Evolutionary conservation across 371 early-diverging fungal genomes (phyloP), one percentile per base, ranked within the genome.

Genomic region (Cokeromyces recurvatus): DNA sequence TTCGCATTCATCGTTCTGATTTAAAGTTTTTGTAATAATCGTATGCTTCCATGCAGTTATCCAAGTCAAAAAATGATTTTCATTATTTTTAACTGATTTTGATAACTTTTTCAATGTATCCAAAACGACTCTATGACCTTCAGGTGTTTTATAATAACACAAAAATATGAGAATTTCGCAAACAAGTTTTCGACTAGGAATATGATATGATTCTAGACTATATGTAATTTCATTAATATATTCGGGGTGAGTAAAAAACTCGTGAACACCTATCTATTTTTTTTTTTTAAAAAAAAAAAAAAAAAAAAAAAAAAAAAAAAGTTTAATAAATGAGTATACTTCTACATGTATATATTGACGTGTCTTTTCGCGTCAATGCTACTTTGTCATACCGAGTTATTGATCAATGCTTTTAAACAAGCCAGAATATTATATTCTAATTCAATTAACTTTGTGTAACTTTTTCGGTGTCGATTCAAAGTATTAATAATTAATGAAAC

Each of bases 151-250:
- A 39, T 74, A 71, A 57, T 82, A 86, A 53, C 84, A 87, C 19
- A 87, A 51, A 48, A 80, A 83, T 5, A 88, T 83, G 43, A 87
- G 56, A 15, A 86, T 71, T 52, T 87, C 88, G 2, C 80, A 78
- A 1, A 84, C 84, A 43, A 86, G 53, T 24, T 78, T 79, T 10
- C 87, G 71, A 1, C 86, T 84, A 38, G 64, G 63, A 11, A 82
- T 61, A 46, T 74, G 75, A 2, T 79, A 78, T 8, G 85, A 81
- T 32, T 81, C 83, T 43, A 87, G 70, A n/a, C 86, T 85, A 36
- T 78, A 76, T 25, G 76, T 72, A 31, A 86, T 66, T 12, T 79
- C 71, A 32, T 71, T 67, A 22, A 87, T 78, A 41, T 79, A 81
- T 15, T 66, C 54, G 1, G 84, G 72, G 44, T 76, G 59, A 35